Evolutionary conservation across 441 rosid species (phyloP), one percentile per base, ranked within the genome.

Genomic region (Kokia cookei): DNA sequence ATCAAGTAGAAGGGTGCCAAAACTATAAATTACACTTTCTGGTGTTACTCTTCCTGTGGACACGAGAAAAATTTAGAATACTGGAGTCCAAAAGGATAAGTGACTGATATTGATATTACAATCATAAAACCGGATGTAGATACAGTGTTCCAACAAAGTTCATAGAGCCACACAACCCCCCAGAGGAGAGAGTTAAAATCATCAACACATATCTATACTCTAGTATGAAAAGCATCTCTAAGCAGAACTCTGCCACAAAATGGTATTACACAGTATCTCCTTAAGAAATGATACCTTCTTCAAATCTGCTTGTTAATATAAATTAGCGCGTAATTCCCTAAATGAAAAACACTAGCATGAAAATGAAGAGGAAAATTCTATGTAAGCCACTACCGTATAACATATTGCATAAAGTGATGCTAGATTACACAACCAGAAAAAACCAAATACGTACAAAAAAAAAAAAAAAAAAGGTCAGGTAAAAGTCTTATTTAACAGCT

Each of bases 11-110:
- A 94, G 91, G 64, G 97, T 94, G 67, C 99, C 98, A 74, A 92
- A 94, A 82, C 97, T 94, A 80, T 90, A 94, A 79, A 91, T 89
- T 69, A 92, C 98, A 79, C 98, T 94, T 78, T 94, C 98, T 71
- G 97, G 89, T 1, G 91, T 94, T 69, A 94, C 92, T 24, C 97
- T 91, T 50, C 97, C 97, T 94, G 69, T 70, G 65, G 32, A 71
- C 63, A 59, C 22, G 7, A 51, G 22, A 63, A 50, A 45, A 53
- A 35, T 64, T 64, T 40, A 40, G 43, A 35, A 8, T 57, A 65
- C 48, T 51, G 10, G 54, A 64, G 37, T 43, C 40, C 24, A n/a
- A 32, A 43, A 62, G 3, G 61, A 55, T 55, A 60, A 40, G 40
- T 19, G 53, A 19, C 43, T 8, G 63, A 35, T 19, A 19, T 17